These are phyloP conservation scores for Penicillium sp. DNA, from an alignment of 2,329 filamentous ascomycete species.

Conservation along the genomic window DNA sequence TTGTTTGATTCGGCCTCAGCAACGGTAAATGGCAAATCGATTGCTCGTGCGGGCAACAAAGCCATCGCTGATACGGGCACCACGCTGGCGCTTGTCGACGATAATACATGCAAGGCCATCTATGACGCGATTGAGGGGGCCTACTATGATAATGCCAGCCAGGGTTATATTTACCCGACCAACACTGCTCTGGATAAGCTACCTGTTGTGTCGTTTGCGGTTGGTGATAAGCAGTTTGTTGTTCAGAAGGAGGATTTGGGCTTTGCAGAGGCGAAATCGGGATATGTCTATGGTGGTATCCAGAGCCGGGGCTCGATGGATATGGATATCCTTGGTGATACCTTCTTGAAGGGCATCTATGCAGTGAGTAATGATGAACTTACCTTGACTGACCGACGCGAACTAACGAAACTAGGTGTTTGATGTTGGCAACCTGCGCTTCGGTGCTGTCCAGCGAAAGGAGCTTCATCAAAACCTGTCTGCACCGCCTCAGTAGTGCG, in stretches of 20 bases:
- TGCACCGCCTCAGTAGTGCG: conserved; percentile 8
- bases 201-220: conserved; percentile 63
- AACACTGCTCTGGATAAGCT: conserved; percentile 54
- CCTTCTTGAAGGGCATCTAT: conserved; percentile 66
- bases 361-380: conserved; percentile 48
- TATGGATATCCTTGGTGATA: conserved; percentile 66
- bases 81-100: conserved; percentile 65
- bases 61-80: conserved; percentile 74
- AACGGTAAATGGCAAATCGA: conserved; percentile 58
- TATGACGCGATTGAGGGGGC: conserved; percentile 66
- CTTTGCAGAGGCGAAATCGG: conserved; percentile 58
- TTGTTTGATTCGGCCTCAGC: conserved; percentile 60
- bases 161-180: conserved; percentile 66
- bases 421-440: conserved; percentile 61
- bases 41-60: conserved; percentile 57
- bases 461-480: conserved; percentile 36
- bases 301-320: conserved; percentile 61
- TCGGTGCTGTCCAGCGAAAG: conserved; percentile 61
- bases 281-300: conserved; percentile 64
- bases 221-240: conserved; percentile 62
- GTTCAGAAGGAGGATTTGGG: conserved; percentile 65
- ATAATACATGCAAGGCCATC: conserved; percentile 61
- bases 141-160: conserved; percentile 56
- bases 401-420: conserved; percentile 52
- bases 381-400: not conserved